Base-by-base conservation (phyloP, 2,329 filamentous ascomycete genomes). In the Fusarium albosuccineum region DNA sequence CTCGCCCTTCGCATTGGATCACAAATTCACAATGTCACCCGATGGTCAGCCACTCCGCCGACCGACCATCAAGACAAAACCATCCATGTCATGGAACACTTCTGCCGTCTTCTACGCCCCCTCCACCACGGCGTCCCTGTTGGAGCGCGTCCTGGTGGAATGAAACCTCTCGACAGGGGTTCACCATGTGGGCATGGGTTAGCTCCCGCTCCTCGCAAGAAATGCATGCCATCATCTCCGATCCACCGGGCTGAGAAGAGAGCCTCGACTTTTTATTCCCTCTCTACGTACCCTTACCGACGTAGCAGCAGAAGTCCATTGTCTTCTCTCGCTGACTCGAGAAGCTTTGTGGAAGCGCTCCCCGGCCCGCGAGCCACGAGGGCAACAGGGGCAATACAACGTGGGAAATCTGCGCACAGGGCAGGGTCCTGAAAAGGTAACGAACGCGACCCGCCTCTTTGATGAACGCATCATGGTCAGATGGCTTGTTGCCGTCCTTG, bases 141-240 rank as follows among this genome's bases (percentile, higher is more conserved):
- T 29, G 37, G 13, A 49, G 26, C 50, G 30, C 46, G 45, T 60
- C 16, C n/a, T 54, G 33, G 41, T 54, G 33, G 41, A 53, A 42
- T 26, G 39, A 29, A 40, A 46, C 46, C 45, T 55, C 53, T 52
- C 41, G 59, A 22, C 70, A 65, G 51, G 67, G 60, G 63, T 48
- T 40, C 17, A 48, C 55, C 42, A 48, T 62, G 61, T 55, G 64
- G 60, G 49, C 60, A 71, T 70, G 69, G 69, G 49, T 61, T 22
- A 22, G 63, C 60, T 68, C 66, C 66, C 61, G 66, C 64, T 69
- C 60, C 64, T 69, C 60, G 48, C 63, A 53, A 50, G 41, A 46
- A 27, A 67, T 73, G 71, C 71, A 73, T 63, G 71, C 71, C 71
- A 73, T 73, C 64, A 73, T 73, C 64, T 58, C 66, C 57, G 59